Conservation (phyloP, 2,329 filamentous ascomycete species). For the Fusarium napiforme region DNA sequence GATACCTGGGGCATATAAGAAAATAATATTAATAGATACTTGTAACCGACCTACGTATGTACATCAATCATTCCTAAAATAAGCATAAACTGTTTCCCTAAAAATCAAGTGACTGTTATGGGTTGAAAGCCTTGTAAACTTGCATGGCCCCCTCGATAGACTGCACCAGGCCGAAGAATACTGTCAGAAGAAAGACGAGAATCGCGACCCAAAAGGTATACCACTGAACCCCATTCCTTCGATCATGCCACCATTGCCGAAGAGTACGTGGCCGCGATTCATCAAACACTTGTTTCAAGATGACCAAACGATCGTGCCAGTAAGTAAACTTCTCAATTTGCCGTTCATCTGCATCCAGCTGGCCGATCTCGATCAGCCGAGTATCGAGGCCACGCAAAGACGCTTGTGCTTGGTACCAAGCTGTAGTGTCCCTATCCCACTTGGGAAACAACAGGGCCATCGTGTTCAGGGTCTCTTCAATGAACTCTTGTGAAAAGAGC, state of each 20-base stretch:
- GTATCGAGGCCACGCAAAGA: background rate
- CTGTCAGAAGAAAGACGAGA: background rate
- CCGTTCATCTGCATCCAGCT: background rate
- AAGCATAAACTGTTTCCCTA: background rate
- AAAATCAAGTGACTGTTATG: background rate
- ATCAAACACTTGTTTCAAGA: background rate
- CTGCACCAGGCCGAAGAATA: background rate
- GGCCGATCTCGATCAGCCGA: background rate
- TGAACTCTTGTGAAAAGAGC: background rate
- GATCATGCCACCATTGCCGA: background rate
- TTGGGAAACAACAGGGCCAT: background rate
- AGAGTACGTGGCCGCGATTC: background rate
- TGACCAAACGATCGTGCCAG: background rate
- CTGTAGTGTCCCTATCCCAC: background rate
- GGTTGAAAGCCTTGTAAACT: background rate
- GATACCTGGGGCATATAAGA: no score
- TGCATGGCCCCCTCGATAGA: background rate
- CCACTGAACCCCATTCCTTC: background rate
- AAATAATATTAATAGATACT: no score
- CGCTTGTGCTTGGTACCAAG: background rate
- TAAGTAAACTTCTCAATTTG: background rate
- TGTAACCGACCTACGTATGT: no score
- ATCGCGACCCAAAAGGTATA: background rate
- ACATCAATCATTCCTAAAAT: no score
- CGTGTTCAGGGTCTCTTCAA: background rate